phyloP scores from a whole-genome alignment of 257 asterid genomes.

The Mitragyna speciosa region DNA sequence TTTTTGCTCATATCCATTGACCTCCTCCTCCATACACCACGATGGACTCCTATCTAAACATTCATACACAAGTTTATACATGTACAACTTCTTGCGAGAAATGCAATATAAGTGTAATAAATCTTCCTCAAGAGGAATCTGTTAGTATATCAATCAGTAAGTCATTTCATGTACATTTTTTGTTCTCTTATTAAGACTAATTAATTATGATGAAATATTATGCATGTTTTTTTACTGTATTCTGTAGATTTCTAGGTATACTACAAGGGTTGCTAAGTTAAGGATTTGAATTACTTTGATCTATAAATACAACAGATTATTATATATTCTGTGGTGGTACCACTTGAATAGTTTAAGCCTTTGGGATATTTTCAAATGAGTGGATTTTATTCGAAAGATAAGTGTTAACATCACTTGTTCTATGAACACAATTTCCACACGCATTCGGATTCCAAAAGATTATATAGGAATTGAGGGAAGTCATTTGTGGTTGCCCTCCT shows the following conservation, averaged over 20 bases:
- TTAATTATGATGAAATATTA: background rate
- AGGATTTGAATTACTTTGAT: no score
- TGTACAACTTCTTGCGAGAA: background rate
- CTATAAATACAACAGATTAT: background rate
- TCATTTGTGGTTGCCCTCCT: slow-evolving; percentile 7
- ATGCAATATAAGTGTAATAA: background rate
- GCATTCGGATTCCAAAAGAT: slow-evolving; percentile 1
- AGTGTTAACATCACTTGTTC: no score
- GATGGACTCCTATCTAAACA: background rate
- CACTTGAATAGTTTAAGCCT: no score
- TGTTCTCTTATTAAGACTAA: background rate
- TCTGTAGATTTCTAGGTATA: slow-evolving; percentile 3
- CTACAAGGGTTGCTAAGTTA: no score
- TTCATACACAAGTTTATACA: background rate
- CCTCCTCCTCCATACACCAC: slow-evolving; percentile 10
- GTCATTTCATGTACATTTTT: background rate
- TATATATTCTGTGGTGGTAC: background rate
- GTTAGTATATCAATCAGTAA: no score
- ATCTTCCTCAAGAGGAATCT: background rate
- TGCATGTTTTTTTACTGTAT: background rate
- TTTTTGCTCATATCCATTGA: slow-evolving; percentile 34
- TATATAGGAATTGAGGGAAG: background rate
- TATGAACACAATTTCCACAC: slow-evolving; percentile 7
- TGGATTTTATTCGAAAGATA: no score
- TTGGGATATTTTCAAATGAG: background rate